Percentiles rank a stretch among this genome's conserved stretches.
phyloP scores from a whole-genome alignment of 768 basidiomycete species.

The Calocera cornea region DNA sequence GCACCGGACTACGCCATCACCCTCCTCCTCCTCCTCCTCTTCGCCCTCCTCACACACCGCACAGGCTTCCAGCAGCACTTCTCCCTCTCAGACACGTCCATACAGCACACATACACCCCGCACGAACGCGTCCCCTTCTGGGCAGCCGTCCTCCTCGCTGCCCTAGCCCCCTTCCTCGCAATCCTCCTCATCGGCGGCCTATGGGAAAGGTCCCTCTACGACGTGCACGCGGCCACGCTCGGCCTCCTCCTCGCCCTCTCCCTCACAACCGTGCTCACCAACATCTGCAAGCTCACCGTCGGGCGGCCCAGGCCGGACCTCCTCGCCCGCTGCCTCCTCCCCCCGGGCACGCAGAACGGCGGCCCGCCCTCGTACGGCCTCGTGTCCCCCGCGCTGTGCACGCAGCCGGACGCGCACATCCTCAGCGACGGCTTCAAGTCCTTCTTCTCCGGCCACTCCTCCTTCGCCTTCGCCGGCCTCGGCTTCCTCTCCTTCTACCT shows the following conservation, averaged over 20 bases:
- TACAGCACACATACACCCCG: slow-evolving; percentile 40
- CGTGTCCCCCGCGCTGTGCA: slow-evolving; percentile 65
- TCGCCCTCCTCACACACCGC: background rate
- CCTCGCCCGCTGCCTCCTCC: slow-evolving; percentile 58
- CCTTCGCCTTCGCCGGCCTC: slow-evolving; percentile 87
- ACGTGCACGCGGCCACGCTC: slow-evolving; percentile 47
- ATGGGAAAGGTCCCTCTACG: slow-evolving; percentile 78
- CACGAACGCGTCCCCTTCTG: slow-evolving; percentile 67
- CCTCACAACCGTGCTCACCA: slow-evolving; percentile 68
- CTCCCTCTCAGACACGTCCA: slow-evolving; percentile 61
- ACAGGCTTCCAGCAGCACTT: slow-evolving; percentile 52
- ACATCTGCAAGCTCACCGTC: slow-evolving; percentile 66
- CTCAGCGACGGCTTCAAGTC: slow-evolving; percentile 79
- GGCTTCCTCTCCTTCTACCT: slow-evolving; percentile 80
- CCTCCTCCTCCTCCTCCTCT: background rate
- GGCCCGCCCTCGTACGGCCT: slow-evolving; percentile 42
- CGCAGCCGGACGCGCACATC: slow-evolving; percentile 43
- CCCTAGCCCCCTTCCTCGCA: slow-evolving; percentile 54
- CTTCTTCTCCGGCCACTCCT: slow-evolving; percentile 72
- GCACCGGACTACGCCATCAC: background rate
- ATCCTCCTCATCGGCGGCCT: slow-evolving; percentile 55
- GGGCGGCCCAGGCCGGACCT: slow-evolving; percentile 82
- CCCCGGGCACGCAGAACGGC: slow-evolving; percentile 47
- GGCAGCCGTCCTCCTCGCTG: slow-evolving; percentile 28
- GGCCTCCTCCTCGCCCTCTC: slow-evolving; percentile 51